A percentile compares a stretch with the other conserved stretches of the same genome.
Conservation (phyloP, 495 filamentous ascomycete genomes). For the Penicillium odoratum region DNA sequence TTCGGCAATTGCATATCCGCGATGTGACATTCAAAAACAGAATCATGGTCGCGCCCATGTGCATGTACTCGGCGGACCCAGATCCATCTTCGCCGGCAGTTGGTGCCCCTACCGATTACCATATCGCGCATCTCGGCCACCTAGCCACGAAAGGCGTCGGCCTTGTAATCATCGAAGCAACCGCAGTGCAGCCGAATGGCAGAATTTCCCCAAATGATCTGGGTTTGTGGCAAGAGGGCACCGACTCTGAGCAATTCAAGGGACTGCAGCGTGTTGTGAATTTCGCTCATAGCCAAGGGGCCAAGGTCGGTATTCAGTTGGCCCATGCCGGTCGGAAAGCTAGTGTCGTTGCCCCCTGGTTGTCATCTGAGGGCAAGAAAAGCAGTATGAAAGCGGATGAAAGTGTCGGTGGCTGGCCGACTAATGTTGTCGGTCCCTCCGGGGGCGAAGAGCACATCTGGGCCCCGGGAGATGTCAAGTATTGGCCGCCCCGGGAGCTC, state of each 20-base stretch:
- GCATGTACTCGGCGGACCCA: constrained; percentile 64
- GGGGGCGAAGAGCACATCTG: constrained; percentile 49
- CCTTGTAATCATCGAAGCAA: constrained; percentile 69
- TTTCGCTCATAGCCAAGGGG: constrained; percentile 60
- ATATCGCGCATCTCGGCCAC: constrained; percentile 63
- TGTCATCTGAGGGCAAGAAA: constrained; percentile 31
- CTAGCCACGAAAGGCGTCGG: constrained; percentile 63
- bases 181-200: constrained; percentile 64
- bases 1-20: constrained; percentile 65
- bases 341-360: constrained; percentile 62
- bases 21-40: constrained; percentile 72
- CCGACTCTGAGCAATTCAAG: constrained; percentile 56
- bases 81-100: constrained; percentile 39
- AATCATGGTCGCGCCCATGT: constrained; percentile 57
- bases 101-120: constrained; percentile 70
- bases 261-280: constrained; percentile 61
- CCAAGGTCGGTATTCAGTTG: constrained; percentile 71
- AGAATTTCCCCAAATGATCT: constrained; percentile 69
- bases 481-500: constrained; percentile 39
- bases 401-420: constrained; percentile 66
- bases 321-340: constrained; percentile 76
- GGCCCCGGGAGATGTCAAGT: constrained; percentile 36
- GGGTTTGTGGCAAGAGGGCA: constrained; percentile 65
- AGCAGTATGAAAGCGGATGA: constrained; percentile 46
- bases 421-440: constrained; percentile 62